phyloP scores from a whole-genome alignment of 495 filamentous ascomycete genomes.

The Beverwykella pulmonaria region DNA sequence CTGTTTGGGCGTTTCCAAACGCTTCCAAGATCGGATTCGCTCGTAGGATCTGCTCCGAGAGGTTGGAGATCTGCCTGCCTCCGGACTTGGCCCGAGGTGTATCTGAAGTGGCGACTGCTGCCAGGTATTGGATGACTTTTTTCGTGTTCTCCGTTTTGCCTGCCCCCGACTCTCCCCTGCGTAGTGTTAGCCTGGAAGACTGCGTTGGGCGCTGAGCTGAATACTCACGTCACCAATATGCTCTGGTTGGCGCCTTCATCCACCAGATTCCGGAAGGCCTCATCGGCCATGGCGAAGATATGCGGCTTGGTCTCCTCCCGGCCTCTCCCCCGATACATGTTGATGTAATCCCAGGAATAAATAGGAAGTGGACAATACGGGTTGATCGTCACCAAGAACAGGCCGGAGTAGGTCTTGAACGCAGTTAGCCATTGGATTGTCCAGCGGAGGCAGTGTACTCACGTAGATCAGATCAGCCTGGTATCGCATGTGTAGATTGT shows the following conservation, averaged over 20 bases:
- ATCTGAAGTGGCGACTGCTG: conserved; percentile 86
- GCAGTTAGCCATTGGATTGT: conserved; percentile 19
- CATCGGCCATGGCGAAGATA: conserved; percentile 98
- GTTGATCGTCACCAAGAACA: conserved; percentile 97
- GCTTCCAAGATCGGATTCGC: conserved; percentile 98
- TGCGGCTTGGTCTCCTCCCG: conserved; percentile 95
- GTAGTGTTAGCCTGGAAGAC: conserved; percentile 17
- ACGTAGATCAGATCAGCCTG: conserved; percentile 94
- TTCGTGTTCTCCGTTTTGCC: conserved; percentile 99
- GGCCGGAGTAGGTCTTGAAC: conserved; percentile 83
- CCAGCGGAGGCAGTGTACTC: conserved; percentile 36
- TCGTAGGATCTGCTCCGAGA: conserved; percentile 95
- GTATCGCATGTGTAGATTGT: conserved; percentile 93
- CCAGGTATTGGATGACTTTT: conserved; percentile 98
- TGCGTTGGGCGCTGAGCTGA: neutral
- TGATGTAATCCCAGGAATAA: conserved; percentile 94
- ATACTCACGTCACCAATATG: conserved; percentile 82
- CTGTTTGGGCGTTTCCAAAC: conserved; percentile 97
- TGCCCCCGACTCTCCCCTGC: conserved; percentile 88
- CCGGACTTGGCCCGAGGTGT: conserved; percentile 63
- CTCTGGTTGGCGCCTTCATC: conserved; percentile 96
- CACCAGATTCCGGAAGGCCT: conserved; percentile 92
- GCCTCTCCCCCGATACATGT: conserved; percentile 89
- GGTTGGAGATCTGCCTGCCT: conserved; percentile 71
- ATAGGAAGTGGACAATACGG: conserved; percentile 94